Evolutionary conservation across 495 filamentous ascomycete species (phyloP), one percentile per base, ranked within the genome.

Genomic region (Trichoderma reesei): DNA sequence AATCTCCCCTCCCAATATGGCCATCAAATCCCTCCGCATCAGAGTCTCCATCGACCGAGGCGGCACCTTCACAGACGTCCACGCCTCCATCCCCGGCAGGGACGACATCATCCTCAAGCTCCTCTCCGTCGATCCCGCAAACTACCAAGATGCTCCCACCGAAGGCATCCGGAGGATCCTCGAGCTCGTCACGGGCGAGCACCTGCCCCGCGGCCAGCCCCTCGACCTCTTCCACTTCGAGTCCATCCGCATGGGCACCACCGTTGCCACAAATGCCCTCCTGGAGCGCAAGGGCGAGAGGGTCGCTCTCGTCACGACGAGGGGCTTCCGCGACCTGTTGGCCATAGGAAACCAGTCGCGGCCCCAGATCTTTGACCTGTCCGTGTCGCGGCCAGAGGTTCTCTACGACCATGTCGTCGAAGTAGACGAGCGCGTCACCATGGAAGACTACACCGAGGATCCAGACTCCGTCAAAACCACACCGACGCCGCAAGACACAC

Each of bases 281-380:
- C 76, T 96, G 2, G 91, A 96, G 72, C 75, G 91, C 64, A 96
- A 96, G 73, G 91, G 91, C 1, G 91, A 94, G 71, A 84, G 85
- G 66, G 91, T 91, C 64, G 91, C 86, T 0, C 80, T 96, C 67
- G 79, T 96, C 39, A 90, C 92, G 7, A 95, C 91, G 2, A 91
- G 90, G 71, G 91, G 91, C 0, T 96, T 96, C 74, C 88, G 86
- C 62, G 91, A 96, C 72, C 88, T 90, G 65, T 79, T 96, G 26
- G 84, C 87, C 46, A 91, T 90, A 65, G 88, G 88, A 7, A 90
- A 91, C 69, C 88, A 91, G 68, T 87, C 86, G 18, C 79, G 88
- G 1, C 88, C 88, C 0, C 86, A 85, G 67, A 89, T 91, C 61
- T 91, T 91, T 63, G 88, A 91, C 69, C 72, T 91, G 16, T 83